These are phyloP conservation scores for Talaromyces sp. DNA, from an alignment of 2,329 filamentous ascomycete genomes.

Conservation along the genomic window DNA sequence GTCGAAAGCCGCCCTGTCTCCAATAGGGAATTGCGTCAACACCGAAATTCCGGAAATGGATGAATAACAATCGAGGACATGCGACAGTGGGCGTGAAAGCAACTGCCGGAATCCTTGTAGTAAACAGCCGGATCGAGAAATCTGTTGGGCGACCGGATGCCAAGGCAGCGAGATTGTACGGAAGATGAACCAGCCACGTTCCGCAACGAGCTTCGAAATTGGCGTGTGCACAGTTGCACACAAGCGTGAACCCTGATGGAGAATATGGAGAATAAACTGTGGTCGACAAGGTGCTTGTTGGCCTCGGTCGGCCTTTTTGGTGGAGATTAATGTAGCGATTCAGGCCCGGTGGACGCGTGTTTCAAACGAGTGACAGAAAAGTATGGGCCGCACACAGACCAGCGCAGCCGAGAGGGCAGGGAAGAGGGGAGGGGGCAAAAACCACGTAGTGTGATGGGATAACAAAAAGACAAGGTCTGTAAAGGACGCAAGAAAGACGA, in stretches of 20 bases:
- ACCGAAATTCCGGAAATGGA: background rate
- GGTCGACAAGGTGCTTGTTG: background rate
- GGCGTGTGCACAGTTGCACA: background rate
- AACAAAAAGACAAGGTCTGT: background rate
- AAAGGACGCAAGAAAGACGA: background rate
- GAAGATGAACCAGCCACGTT: constrained; percentile 14
- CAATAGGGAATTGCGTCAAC: background rate
- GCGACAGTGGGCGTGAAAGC: background rate
- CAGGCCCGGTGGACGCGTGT: constrained; percentile 11
- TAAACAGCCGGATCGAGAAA: background rate
- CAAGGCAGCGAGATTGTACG: constrained; percentile 1
- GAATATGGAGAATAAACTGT: background rate
- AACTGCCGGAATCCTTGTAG: background rate
- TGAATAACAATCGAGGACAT: background rate
- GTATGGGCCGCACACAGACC: background rate
- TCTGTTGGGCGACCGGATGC: background rate
- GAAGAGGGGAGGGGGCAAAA: constrained; percentile 5
- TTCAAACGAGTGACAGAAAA: constrained; percentile 14
- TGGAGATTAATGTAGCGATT: constrained; percentile 4
- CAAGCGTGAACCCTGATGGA: background rate
- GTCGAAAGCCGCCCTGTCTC: background rate
- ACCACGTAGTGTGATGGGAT: background rate
- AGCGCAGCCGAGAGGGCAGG: background rate
- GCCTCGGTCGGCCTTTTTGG: background rate
- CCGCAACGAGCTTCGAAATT: constrained; percentile 3